phyloP scores from a whole-genome alignment of 2,329 filamentous ascomycete genomes.

The Arthrobotrys musiformis region DNA sequence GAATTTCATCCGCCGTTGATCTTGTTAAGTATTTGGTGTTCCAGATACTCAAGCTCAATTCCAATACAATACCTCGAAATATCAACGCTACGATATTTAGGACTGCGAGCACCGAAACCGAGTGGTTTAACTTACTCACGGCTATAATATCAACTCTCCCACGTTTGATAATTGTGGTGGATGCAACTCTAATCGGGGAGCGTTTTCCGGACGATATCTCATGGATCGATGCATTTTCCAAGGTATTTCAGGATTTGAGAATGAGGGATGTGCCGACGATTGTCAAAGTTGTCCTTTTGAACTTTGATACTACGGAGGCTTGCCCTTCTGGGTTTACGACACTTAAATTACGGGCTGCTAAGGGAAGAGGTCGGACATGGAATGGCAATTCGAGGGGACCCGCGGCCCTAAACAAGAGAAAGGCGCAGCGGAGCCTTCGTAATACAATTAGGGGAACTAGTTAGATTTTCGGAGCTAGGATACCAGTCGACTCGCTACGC shows the following conservation, averaged over 20 bases:
- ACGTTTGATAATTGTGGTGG: not conserved
- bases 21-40: slow-evolving; percentile 6
- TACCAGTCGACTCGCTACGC: too few species aligned
- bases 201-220: slow-evolving; percentile 11
- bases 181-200: not conserved
- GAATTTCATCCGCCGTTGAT: not conserved
- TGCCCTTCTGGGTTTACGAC: not conserved
- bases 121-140: slow-evolving; percentile 1
- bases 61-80: not conserved
- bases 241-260: not conserved
- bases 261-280: not conserved
- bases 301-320: not conserved
- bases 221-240: not conserved
- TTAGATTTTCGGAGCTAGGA: not conserved
- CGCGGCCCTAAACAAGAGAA: not conserved
- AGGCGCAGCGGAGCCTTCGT: not conserved
- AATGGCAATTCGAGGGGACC: not conserved
- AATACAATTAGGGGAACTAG: not conserved
- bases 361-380: not conserved
- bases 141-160: not conserved
- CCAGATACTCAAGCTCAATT: slow-evolving; percentile 1
- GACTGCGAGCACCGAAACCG: not conserved
- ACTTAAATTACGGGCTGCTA: not conserved
- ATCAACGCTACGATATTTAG: not conserved
- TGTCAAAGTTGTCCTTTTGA: slow-evolving; percentile 14